Base-by-base conservation (phyloP, 1,139 yeast genomes). In the Maudiozyma humilis region DNA sequence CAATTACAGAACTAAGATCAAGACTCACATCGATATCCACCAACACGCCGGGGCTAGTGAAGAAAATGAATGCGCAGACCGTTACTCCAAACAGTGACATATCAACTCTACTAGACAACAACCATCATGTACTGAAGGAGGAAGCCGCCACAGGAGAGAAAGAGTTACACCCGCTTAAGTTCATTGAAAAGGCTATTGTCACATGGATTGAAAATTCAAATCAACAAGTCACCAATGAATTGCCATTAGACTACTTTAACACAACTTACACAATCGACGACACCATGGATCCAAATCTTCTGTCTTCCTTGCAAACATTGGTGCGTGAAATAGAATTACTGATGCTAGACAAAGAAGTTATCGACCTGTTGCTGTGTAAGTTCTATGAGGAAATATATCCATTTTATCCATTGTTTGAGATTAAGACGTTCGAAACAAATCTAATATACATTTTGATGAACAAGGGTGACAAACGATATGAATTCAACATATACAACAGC, bases 351-450 rank as follows among this genome's bases (percentile, higher is more conserved):
- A 46, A 43, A 32, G 27, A 40, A 4, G 48, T 49, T 3, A 34
- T 47, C 6, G 43, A 50, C 32, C 25, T 34, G 12, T 43, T 50
- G 20, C 33, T 54, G 15, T 47, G 40, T 23, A 39, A 44, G 7
- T 55, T 55, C 35, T 55, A 54, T 38, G 46, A 47, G 32, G 45
- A 52, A 15, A 42, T 54, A 2, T 55, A 55, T 34, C 59, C 57
- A 27, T 48, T 53, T 35, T 50, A 35, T 30, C 58, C 59, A 15
- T 44, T 51, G 27, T 45, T 55, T 27, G 58, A 55, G 20, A 51
- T 55, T n/a, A 36, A 40, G 2, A 30, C 42, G 4, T 55, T 55
- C 41, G 58, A 54, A 38, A 44, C 43, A 2, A 41, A 47, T 18
- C 32, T 54, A 30, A 36, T 37, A 2, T 34, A 40, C 15, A 38